Evolutionary conservation across 2,329 filamentous ascomycete genomes (phyloP).

Genomic region (Xylaria hypoxylon): DNA sequence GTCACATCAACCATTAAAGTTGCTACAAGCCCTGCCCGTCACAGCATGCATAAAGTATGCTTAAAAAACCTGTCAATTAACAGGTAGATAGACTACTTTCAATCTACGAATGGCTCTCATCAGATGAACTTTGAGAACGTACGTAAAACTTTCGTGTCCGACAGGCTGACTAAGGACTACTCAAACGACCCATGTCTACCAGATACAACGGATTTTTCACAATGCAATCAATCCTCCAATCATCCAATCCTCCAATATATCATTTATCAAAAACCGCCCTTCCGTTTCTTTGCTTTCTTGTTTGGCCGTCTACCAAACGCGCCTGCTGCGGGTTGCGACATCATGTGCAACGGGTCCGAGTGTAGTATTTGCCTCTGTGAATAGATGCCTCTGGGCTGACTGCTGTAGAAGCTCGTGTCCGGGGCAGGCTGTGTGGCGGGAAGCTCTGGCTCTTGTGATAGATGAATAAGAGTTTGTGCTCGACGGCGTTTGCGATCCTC

Average conservation of each 20-base stretch:
- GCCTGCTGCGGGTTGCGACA: slow-evolving; percentile 51
- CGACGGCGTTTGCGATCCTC: slow-evolving; percentile 49
- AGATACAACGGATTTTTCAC: neutral
- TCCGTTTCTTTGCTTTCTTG: slow-evolving; percentile 50
- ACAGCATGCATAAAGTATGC: neutral
- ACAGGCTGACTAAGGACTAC: neutral
- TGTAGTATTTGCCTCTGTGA: slow-evolving; percentile 43
- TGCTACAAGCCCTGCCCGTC: neutral
- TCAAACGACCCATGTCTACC: neutral
- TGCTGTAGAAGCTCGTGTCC: slow-evolving; percentile 44
- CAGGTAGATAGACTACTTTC: too few relatives aligned
- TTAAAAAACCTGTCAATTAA: neutral
- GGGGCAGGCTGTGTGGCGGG: slow-evolving; percentile 47
- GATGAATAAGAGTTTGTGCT: slow-evolving; percentile 47
- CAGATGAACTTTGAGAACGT: neutral
- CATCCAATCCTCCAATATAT: neutral
- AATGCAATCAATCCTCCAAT: neutral
- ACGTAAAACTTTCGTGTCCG: neutral
- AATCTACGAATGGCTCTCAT: neutral
- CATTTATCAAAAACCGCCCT: slow-evolving; percentile 47
- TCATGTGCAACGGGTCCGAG: slow-evolving; percentile 44
- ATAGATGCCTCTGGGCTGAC: slow-evolving; percentile 41
- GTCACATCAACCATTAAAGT: slow-evolving; percentile 1
- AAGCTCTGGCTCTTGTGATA: slow-evolving; percentile 44
- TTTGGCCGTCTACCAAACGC: slow-evolving; percentile 48